These are phyloP conservation scores for Fulvia fulva DNA, from an alignment of 2,329 filamentous ascomycete species.

Conservation along the genomic window DNA sequence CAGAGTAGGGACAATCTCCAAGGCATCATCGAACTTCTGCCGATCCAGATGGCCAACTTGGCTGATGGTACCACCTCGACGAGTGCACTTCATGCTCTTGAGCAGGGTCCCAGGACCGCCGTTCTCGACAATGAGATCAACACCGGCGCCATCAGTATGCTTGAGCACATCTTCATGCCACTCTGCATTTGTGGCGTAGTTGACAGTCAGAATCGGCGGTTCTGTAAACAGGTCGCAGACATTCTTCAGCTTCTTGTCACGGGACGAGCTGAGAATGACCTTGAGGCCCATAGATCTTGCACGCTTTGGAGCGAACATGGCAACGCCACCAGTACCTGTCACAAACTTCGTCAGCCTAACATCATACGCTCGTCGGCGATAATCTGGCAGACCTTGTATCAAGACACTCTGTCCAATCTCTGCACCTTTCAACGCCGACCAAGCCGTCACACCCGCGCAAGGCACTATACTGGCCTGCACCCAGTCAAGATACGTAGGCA, in stretches of 20 bases:
- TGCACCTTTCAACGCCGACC: constrained; percentile 32
- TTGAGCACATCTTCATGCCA: constrained; percentile 56
- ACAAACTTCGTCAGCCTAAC: not conserved
- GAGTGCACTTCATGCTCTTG: constrained; percentile 11
- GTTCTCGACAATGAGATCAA: constrained; percentile 47
- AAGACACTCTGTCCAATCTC: constrained; percentile 41
- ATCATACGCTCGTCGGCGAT: not conserved
- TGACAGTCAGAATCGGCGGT: constrained; percentile 46
- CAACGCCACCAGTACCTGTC: constrained; percentile 42
- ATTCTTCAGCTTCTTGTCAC: constrained; percentile 49
- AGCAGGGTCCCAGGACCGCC: constrained; percentile 36
- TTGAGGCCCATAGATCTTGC: constrained; percentile 27
- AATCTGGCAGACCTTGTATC: constrained; percentile 42
- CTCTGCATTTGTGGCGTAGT: constrained; percentile 54
- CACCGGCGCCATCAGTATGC: constrained; percentile 37
- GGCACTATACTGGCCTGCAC: constrained; percentile 58
- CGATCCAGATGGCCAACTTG: constrained; percentile 11
- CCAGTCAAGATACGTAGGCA: constrained; percentile 53
- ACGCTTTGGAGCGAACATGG: constrained; percentile 31
- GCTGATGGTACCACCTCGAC: constrained; percentile 31
- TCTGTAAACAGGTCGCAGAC: constrained; percentile 54
- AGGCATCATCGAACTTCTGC: constrained; percentile 8
- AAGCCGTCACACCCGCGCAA: constrained; percentile 57
- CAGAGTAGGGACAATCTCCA: constrained; percentile 18
- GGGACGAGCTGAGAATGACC: constrained; percentile 56